phyloP scores from a whole-genome alignment of 2,329 filamentous ascomycete genomes.

The Huntiella omanensis region DNA sequence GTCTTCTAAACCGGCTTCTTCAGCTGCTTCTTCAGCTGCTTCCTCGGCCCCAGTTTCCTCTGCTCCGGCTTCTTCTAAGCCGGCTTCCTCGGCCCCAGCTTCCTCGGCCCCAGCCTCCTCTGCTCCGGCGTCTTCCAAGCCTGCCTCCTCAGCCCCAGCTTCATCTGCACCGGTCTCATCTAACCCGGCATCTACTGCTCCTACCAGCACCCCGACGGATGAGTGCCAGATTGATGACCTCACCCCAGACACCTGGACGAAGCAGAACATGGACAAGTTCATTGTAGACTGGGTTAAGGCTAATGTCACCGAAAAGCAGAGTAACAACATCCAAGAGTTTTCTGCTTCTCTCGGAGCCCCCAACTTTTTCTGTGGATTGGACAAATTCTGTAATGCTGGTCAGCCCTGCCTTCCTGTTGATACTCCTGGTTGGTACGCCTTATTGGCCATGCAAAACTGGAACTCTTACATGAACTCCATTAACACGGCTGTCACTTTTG shows the following conservation, averaged over 20 bases:
- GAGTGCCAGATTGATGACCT: slow-evolving; percentile 1
- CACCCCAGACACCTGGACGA: neutral
- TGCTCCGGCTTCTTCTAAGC: neutral
- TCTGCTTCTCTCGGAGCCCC: slow-evolving; percentile 9
- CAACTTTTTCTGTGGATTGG: slow-evolving; percentile 12
- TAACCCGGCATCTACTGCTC: neutral
- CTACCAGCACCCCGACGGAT: neutral
- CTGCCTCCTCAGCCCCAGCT: neutral
- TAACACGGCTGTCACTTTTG: slow-evolving; percentile 12
- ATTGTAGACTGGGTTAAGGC: slow-evolving; percentile 9
- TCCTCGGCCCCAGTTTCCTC: neutral
- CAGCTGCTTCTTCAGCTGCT: neutral
- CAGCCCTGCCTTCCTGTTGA: slow-evolving; percentile 12
- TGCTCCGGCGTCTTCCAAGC: neutral
- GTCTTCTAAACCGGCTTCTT: neutral
- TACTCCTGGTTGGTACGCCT: slow-evolving; percentile 10
- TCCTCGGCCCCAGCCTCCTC: neutral
- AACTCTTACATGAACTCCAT: slow-evolving; percentile 12
- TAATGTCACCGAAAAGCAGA: neutral
- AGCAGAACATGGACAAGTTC: slow-evolving; percentile 4
- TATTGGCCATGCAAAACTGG: slow-evolving; percentile 10
- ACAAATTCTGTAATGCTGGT: slow-evolving; percentile 11
- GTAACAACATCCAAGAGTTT: slow-evolving; percentile 11
- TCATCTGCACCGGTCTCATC: neutral
- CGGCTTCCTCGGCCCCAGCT: neutral